phyloP scores from a whole-genome alignment of 2,329 filamentous ascomycete genomes.

The Karstenula rhodostoma region DNA sequence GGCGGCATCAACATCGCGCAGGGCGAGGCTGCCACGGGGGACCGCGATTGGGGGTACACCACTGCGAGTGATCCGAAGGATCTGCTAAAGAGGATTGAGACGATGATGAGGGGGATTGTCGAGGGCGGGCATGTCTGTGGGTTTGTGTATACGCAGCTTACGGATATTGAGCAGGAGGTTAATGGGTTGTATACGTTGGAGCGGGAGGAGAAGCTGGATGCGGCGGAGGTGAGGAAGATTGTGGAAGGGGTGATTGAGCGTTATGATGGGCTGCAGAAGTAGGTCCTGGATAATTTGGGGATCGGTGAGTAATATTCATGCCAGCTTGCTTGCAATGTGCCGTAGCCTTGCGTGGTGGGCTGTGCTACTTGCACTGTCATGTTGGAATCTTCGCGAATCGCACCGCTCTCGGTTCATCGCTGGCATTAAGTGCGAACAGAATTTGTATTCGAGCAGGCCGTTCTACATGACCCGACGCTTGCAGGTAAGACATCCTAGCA shows the following conservation, averaged over 20 bases:
- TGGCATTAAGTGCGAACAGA: no score
- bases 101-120: constrained; percentile 66
- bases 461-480: no score
- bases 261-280: constrained; percentile 30
- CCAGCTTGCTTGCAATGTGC: no score
- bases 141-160: constrained; percentile 72
- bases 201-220: constrained; percentile 66
- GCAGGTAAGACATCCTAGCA: no score
- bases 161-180: constrained; percentile 71
- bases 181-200: constrained; percentile 73
- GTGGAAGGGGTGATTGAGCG: constrained; percentile 56
- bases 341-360: no score
- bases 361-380: no score
- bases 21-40: constrained; percentile 42
- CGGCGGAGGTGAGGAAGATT: constrained; percentile 63
- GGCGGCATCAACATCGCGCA: constrained; percentile 72
- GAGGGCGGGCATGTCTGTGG: constrained; percentile 66
- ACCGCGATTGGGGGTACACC: constrained; percentile 70
- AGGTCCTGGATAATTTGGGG: no score
- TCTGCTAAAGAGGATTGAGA: constrained; percentile 65
- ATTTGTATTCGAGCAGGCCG: no score
- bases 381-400: no score
- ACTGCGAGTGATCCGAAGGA: constrained; percentile 69
- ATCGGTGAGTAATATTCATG: no score
- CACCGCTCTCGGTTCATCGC: no score